Percentiles rank a stretch among this genome's conserved stretches.
phyloP scores from a whole-genome alignment of 225 moss, liverwort and hornwort species.

The Marchantia polymorpha region DNA sequence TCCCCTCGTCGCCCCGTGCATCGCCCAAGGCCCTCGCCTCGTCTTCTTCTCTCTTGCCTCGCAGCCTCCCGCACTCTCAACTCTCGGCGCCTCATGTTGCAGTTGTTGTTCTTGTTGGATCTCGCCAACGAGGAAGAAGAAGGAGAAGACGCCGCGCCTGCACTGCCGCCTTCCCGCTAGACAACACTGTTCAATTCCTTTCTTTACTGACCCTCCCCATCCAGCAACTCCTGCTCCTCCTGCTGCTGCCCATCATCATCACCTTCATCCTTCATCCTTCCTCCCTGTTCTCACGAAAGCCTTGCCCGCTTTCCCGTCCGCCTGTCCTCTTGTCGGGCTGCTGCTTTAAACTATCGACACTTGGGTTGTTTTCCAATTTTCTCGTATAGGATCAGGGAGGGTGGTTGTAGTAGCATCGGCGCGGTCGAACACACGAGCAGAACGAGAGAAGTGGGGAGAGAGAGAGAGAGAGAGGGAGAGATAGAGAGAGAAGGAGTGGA shows the following conservation, averaged over 20 bases:
- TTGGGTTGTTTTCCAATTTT: not conserved
- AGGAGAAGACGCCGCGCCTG: not conserved
- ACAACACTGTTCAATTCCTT: no score
- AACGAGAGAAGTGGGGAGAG: no score
- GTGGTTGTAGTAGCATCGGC: no score
- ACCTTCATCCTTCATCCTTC: not conserved
- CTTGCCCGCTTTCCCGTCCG: no score
- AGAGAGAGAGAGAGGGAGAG: no score
- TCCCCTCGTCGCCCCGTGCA: not conserved
- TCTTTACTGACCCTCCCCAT: not conserved
- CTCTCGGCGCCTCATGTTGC: not conserved
- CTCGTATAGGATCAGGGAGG: not conserved
- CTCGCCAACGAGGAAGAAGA: slow-evolving; percentile 2
- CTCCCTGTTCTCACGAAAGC: not conserved
- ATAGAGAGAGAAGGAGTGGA: not conserved
- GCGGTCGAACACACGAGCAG: no score
- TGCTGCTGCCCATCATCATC: no score
- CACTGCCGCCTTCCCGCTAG: no score
- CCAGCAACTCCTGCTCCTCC: no score
- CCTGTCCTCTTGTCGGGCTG: no score
- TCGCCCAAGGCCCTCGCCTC: not conserved
- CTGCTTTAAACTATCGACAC: not conserved
- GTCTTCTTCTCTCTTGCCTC: slow-evolving; percentile 1
- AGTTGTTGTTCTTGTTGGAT: not conserved
- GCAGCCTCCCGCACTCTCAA: not conserved